Conservation (phyloP, 768 basidiomycete genomes). For the Phallus indusiatus region DNA sequence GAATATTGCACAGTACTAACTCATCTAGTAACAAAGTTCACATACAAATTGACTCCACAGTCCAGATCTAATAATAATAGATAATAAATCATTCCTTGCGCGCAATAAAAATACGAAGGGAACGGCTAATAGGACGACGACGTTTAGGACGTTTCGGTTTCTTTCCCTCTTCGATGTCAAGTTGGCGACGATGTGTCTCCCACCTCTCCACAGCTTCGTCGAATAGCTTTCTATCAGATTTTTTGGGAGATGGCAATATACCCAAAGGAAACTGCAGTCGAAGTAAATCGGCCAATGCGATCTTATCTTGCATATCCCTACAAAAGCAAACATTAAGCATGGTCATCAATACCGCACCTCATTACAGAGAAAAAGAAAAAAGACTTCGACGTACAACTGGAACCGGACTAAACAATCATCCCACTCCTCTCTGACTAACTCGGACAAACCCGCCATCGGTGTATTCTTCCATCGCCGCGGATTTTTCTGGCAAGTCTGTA, state of each 20-base stretch:
- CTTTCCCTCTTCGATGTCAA: not conserved
- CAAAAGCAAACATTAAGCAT: not conserved
- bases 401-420: conserved; percentile 48
- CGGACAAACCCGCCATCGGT: conserved; percentile 25
- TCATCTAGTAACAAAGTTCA: not conserved
- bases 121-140: not conserved
- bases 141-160: not conserved
- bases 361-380: conserved; percentile 2
- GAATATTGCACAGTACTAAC: not conserved
- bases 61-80: not conserved
- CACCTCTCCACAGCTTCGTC: conserved; percentile 49
- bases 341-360: conserved; percentile 1
- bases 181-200: conserved; percentile 27
- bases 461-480: conserved; percentile 9
- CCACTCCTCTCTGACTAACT: conserved; percentile 52
- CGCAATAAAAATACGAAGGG: not conserved
- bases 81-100: not conserved
- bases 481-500: conserved; percentile 30
- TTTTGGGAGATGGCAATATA: conserved; percentile 26
- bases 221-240: conserved; percentile 46
- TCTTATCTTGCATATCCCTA: conserved; percentile 61
- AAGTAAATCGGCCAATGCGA: conserved; percentile 35
- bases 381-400: conserved; percentile 41
- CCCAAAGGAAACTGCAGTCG: conserved; percentile 43
- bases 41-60: not conserved